Evolutionary conservation across 1,139 yeast genomes (phyloP), one percentile per base, ranked within the genome.

Genomic region (Diutina catenulata): DNA sequence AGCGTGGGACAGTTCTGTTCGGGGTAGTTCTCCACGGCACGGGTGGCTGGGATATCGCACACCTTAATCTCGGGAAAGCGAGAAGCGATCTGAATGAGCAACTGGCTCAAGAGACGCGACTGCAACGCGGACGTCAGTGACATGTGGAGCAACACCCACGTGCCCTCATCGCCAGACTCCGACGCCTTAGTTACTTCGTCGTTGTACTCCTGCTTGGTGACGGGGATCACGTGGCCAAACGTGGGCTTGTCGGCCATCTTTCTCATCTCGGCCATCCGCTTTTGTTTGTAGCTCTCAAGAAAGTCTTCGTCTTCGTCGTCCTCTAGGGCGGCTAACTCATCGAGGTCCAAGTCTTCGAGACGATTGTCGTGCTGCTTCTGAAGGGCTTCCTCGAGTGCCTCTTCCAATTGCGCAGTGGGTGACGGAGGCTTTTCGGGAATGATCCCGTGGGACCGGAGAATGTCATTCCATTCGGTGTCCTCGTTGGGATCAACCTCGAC

Each of bases 391-490:
- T 82, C 91, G 35, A 88, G 59, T 2, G 94, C 94, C 47, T 80
- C 88, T 52, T 91, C 97, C 37, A 91, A 57, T 56, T 86, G 82
- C 33, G 73, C 84, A 0, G 94, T 74, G 11, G 95, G 95, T 21
- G 94, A 84, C 18, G 93, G 91, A 24, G 94, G 87, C 49, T 80
- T 77, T 53, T 84, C 88, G 0, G 98, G 98, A 39, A 91, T 86
- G 44, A 91, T 76, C 10, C 97, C 97, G 46, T 88, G 86, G 5
- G 75, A 72, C 45, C 99, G 67, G 37, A 91, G 68, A 46, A 91
- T 87, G 58, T 91, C 99, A 55, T 91, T 91, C 98, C 99, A 91
- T 57, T 91, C 98, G 1, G 98, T 91, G 54, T 91, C 99, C 58
- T 91, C 98, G 45, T 74, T 76, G 27, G 95, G 96, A 59, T 91